Conservation (phyloP, 2,329 filamentous ascomycete genomes). For the Fusarium udum region DNA sequence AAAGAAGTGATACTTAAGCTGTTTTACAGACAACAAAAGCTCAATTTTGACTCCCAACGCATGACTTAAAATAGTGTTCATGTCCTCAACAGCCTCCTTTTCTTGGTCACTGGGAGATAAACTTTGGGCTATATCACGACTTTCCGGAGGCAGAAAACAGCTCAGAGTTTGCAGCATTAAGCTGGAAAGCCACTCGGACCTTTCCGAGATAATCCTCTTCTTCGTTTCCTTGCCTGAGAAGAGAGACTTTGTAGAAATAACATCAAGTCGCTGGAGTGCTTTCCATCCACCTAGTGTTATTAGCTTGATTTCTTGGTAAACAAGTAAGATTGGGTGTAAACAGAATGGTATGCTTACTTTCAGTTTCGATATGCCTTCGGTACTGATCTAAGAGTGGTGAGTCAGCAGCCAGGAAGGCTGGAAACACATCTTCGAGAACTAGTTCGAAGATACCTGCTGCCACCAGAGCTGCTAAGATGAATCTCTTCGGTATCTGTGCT, state of each 20-base stretch:
- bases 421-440: not conserved
- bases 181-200: rapidly evolving
- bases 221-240: rapidly evolving
- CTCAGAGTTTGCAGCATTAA: rapidly evolving
- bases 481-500: not conserved
- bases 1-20: not conserved
- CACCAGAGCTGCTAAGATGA: not conserved
- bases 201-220: rapidly evolving
- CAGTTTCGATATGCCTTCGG: not conserved
- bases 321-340: rapidly evolving
- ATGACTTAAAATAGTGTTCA: rapidly evolving
- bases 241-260: not conserved
- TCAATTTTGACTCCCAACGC: not conserved
- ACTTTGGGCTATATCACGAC: rapidly evolving
- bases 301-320: rapidly evolving
- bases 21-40: not conserved
- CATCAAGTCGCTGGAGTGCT: rapidly evolving
- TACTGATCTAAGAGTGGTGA: not conserved
- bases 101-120: rapidly evolving
- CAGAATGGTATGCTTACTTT: not conserved
- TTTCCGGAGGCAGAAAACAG: rapidly evolving
- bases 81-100: rapidly evolving
- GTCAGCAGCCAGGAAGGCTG: not conserved
- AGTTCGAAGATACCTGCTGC: not conserved
- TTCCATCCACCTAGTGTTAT: rapidly evolving